Conservation (phyloP, 176 grass and related monocot species). For the Musa beccarii region DNA sequence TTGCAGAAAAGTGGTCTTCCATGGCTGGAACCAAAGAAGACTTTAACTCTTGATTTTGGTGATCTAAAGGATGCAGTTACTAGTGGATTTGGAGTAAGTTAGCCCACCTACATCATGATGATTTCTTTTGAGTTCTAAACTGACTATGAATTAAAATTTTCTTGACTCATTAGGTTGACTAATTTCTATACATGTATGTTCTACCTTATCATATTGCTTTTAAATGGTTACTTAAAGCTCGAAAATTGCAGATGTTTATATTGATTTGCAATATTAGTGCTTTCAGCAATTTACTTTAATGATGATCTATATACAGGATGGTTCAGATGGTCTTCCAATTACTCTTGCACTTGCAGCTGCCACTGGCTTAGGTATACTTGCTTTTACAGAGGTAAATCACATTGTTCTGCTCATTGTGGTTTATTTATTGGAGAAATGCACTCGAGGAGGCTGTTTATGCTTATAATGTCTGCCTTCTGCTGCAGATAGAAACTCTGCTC, state of each 20-base stretch:
- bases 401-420: background rate
- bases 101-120: background rate
- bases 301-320: constrained; percentile 33
- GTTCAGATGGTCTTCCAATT: constrained; percentile 55
- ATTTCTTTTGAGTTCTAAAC: background rate
- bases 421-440: background rate
- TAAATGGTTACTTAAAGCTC: background rate
- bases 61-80: constrained; percentile 36
- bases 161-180: too few relatives aligned
- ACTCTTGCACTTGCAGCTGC: constrained; percentile 82
- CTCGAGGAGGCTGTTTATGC: background rate
- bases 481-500: constrained; percentile 92
- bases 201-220: background rate
- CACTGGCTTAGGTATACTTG: constrained; percentile 71
- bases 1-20: constrained; percentile 85
- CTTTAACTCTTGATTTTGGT: constrained; percentile 52
- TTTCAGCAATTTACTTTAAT: background rate
- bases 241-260: background rate
- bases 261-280: background rate
- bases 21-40: constrained; percentile 63
- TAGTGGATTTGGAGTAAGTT: constrained; percentile 54
- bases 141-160: too few relatives aligned
- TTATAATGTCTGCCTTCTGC: constrained; percentile 9
- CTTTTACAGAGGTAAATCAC: constrained; percentile 61
- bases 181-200: too few relatives aligned